Conservation (phyloP, 148 eudicot genomes). For the Chenopodium album region DNA sequence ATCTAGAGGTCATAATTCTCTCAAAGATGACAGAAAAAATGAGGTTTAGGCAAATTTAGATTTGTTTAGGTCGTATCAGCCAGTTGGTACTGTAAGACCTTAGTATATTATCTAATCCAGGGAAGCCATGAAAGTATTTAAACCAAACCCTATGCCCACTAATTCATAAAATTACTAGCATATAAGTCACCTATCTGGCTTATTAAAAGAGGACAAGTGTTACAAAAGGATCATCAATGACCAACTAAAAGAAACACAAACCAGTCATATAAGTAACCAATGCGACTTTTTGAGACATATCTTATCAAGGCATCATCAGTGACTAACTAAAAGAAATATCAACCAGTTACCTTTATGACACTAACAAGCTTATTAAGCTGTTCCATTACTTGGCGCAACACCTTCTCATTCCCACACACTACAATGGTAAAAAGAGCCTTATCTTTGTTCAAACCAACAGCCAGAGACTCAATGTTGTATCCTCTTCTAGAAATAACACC, state of each 20-base stretch:
- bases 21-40: background rate
- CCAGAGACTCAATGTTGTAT: conserved; percentile 94
- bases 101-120: background rate
- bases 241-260: too few species aligned
- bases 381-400: conserved; percentile 79
- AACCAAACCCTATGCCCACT: background rate
- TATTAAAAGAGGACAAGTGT: too few species aligned
- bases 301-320: background rate
- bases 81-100: background rate
- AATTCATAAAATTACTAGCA: background rate
- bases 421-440: conserved; percentile 90
- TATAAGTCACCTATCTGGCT: background rate
- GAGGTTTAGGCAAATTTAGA: background rate
- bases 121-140: background rate
- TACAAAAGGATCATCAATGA: too few species aligned
- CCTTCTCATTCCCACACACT: conserved; percentile 82
- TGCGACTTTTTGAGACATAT: background rate
- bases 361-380: conserved; percentile 93
- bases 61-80: background rate
- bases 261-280: background rate
- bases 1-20: too few species aligned
- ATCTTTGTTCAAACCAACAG: conserved; percentile 91
- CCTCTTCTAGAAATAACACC: conserved; percentile 95
- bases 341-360: conserved; percentile 59
- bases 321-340: background rate